Conservation (phyloP, 805 yeast genomes). For the Saturnispora halmiae region DNA sequence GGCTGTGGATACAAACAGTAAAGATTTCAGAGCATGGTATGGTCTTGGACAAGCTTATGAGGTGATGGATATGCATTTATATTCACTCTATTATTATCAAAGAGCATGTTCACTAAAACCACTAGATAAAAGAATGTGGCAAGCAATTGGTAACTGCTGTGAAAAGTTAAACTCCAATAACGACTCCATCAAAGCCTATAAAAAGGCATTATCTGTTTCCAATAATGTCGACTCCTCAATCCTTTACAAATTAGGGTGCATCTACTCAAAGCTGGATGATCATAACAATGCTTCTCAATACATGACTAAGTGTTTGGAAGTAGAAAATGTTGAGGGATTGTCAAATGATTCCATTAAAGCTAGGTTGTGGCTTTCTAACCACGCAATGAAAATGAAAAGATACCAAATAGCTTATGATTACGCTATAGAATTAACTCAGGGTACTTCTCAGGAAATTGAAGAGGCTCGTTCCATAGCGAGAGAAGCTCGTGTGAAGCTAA, state of each 20-base stretch:
- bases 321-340: conserved; percentile 53
- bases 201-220: conserved; percentile 56
- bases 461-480: conserved; percentile 80
- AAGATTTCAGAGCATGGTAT: conserved; percentile 96
- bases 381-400: conserved; percentile 46
- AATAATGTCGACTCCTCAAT: conserved; percentile 45
- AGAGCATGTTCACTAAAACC: conserved; percentile 84
- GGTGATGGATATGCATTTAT: conserved; percentile 88
- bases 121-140: conserved; percentile 91
- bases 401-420: conserved; percentile 63
- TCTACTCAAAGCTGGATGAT: conserved; percentile 52
- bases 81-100: conserved; percentile 87
- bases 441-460: conserved; percentile 78
- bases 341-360: conserved; percentile 74
- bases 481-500: conserved; percentile 57
- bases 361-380: conserved; percentile 74
- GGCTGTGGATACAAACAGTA: conserved; percentile 82
- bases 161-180: conserved; percentile 61
- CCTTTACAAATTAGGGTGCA: conserved; percentile 56
- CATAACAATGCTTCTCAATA: conserved; percentile 44
- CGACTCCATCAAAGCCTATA: conserved; percentile 75
- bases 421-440: conserved; percentile 62
- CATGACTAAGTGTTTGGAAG: conserved; percentile 62
- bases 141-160: conserved; percentile 83
- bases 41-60: conserved; percentile 98